A percentile compares a stretch with the other conserved stretches of the same genome.
phyloP scores from a whole-genome alignment of 495 filamentous ascomycete genomes.

The Pyrenopolyporus hunteri region DNA sequence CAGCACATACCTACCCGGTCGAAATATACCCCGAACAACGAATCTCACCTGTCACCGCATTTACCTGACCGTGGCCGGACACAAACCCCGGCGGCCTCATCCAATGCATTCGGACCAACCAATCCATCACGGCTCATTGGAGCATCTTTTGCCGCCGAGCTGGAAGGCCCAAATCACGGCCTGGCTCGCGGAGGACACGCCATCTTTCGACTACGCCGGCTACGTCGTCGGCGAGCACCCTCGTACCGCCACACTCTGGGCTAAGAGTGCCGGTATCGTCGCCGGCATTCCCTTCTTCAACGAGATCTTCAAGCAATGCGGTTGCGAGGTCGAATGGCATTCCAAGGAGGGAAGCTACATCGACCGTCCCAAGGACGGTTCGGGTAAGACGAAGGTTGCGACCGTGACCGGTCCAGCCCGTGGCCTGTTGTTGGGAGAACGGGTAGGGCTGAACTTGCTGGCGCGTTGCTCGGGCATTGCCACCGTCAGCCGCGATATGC shows the following conservation, averaged over 20 bases:
- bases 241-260: conserved; percentile 81
- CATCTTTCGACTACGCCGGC: conserved; percentile 94
- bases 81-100: background rate
- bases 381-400: conserved; percentile 65
- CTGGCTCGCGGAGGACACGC: conserved; percentile 96
- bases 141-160: conserved; percentile 80
- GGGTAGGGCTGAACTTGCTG: conserved; percentile 90
- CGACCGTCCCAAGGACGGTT: conserved; percentile 53
- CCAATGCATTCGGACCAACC: conserved; percentile 42
- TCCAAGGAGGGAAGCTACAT: conserved; percentile 73
- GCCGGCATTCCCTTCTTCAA: conserved; percentile 95
- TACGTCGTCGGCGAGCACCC: conserved; percentile 88
- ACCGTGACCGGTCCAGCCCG: conserved; percentile 87
- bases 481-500: conserved; percentile 63
- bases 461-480: conserved; percentile 94
- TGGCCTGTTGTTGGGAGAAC: conserved; percentile 86
- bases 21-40: too few species aligned
- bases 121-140: conserved; percentile 71
- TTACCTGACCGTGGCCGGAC: too few species aligned
- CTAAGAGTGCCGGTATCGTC: conserved; percentile 86
- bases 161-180: conserved; percentile 80
- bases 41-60: too few species aligned
- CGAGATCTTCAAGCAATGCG: conserved; percentile 88
- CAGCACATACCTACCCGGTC: too few species aligned
- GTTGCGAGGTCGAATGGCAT: conserved; percentile 91